A percentile compares a stretch with the other conserved stretches of the same genome.
phyloP scores from a whole-genome alignment of 2,329 filamentous ascomycete genomes.

The Hypoxylon sp. region DNA sequence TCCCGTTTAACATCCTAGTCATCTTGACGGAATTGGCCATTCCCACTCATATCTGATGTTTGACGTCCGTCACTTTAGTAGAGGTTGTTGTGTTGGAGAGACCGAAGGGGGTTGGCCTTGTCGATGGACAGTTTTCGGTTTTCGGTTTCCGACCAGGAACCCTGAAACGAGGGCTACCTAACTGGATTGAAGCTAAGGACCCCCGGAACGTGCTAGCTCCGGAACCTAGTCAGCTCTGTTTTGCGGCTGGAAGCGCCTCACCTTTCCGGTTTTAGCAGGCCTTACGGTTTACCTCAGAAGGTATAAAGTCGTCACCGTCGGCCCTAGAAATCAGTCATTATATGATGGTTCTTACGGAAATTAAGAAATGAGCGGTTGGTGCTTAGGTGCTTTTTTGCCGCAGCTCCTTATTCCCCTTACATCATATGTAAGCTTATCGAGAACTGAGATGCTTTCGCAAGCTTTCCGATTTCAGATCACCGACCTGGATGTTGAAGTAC shows the following conservation, averaged over 20 bases:
- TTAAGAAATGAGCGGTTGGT: neutral
- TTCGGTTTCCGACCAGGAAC: conserved; percentile 43
- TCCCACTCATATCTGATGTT: conserved; percentile 37
- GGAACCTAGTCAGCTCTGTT: conserved; percentile 42
- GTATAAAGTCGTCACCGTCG: conserved; percentile 13
- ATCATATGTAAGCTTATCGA: neutral
- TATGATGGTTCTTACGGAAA: conserved; percentile 3
- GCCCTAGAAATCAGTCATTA: conserved; percentile 22
- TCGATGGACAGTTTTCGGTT: conserved; percentile 38
- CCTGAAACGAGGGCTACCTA: conserved; percentile 52
- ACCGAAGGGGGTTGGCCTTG: conserved; percentile 38
- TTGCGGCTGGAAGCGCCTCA: conserved; percentile 45
- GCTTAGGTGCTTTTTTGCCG: neutral
- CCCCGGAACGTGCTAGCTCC: conserved; percentile 50
- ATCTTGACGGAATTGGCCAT: conserved; percentile 19
- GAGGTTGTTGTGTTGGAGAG: conserved; percentile 31
- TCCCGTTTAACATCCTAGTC: conserved; percentile 32
- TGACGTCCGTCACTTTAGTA: conserved; percentile 34
- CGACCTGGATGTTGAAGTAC: conserved; percentile 3
- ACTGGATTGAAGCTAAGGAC: conserved; percentile 46
- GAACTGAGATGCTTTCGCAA: conserved; percentile 18
- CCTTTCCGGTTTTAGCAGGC: conserved; percentile 40
- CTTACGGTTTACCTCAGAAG: neutral
- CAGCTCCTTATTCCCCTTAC: conserved; percentile 6
- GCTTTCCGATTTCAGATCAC: conserved; percentile 17